Base-by-base conservation (phyloP, 2,329 filamentous ascomycete genomes). In the Thielaviopsis musarum region DNA sequence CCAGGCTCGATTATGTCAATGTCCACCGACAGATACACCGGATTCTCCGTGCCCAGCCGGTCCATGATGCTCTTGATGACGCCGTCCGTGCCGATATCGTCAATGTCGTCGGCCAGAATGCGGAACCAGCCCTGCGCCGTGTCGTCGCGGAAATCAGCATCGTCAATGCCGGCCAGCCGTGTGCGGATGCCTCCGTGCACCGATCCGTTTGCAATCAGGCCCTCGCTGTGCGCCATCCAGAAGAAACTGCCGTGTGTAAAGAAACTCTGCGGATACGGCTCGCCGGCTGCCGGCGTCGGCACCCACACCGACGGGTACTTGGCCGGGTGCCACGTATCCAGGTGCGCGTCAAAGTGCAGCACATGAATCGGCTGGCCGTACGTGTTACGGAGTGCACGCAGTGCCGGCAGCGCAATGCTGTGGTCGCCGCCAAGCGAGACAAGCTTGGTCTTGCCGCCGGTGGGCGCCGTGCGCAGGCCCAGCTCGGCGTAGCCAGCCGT, bases 221-320 rank as follows among this genome's bases (percentile, higher is more conserved):
- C 88, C 69, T 95, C 90, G 30, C 83, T 82, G 55, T 84, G 83
- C 5, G 90, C 90, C 65, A 91, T 79, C 85, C 88, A 91, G 76
- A 95, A 95, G 83, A 95, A 93, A 65, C 82, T 88, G 4, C 91
- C 90, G 70, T 95, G 90, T 67, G 84, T 95, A 74, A 94, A 93
- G 65, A 84, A 80, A 10, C 59, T 54, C 53, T 65, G 68, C 6
- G 70, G 70, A n/a, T 65, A 63, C 48, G 69, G 69, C 49, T 62
- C 53, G n/a, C 60, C 60, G 4, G 60, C 57, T 5, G 54, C 57
- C 49, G 60, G 58, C 1, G 81, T 78, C 2, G 77, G 79, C 2
- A 67, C 66, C 90, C 90, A 95, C 59, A 83, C 82, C 17, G 79
- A 83, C 0, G 88, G 87, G 70, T 94, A 95, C 65, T 88, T 85